Evolutionary conservation across 2,329 filamentous ascomycete species (phyloP).

Genomic region (Boeremia lycopersici): DNA sequence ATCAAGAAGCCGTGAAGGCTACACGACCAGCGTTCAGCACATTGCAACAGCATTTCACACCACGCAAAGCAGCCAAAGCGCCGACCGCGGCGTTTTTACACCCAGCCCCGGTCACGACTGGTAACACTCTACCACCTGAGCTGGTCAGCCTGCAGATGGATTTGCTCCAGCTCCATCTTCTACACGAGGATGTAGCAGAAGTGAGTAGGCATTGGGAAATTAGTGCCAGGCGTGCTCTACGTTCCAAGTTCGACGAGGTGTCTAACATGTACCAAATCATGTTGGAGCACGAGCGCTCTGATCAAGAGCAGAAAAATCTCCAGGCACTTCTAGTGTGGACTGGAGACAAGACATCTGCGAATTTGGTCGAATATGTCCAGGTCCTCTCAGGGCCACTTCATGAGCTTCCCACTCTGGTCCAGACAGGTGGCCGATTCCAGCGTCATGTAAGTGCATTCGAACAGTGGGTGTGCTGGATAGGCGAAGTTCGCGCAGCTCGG

Average conservation of each 20-base stretch:
- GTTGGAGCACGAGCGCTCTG: constrained; percentile 44
- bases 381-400: constrained; percentile 44
- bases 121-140: constrained; percentile 36
- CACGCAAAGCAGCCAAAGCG: constrained; percentile 44
- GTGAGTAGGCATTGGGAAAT: constrained; percentile 39
- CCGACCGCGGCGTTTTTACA: constrained; percentile 45
- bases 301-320: constrained; percentile 46
- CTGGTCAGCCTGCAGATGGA: constrained; percentile 43
- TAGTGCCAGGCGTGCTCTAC: constrained; percentile 40
- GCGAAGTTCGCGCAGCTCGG: constrained; percentile 34
- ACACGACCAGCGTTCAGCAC: constrained; percentile 46
- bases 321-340: constrained; percentile 45
- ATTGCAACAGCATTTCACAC: constrained; percentile 49
- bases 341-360: constrained; percentile 29
- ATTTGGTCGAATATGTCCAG: constrained; percentile 44
- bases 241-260: constrained; percentile 45
- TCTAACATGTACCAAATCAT: constrained; percentile 43
- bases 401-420: constrained; percentile 43
- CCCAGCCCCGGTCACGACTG: constrained; percentile 30
- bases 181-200: constrained; percentile 37
- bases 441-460: constrained; percentile 40
- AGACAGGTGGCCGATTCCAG: constrained; percentile 41
- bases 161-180: constrained; percentile 47
- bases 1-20: constrained; percentile 33
- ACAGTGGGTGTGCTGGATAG: constrained; percentile 40